A percentile compares a stretch with the other conserved stretches of the same genome.
These are phyloP conservation scores for Basipetospora chlamydospora DNA, from an alignment of 2,329 filamentous ascomycete species.

Conservation along the genomic window DNA sequence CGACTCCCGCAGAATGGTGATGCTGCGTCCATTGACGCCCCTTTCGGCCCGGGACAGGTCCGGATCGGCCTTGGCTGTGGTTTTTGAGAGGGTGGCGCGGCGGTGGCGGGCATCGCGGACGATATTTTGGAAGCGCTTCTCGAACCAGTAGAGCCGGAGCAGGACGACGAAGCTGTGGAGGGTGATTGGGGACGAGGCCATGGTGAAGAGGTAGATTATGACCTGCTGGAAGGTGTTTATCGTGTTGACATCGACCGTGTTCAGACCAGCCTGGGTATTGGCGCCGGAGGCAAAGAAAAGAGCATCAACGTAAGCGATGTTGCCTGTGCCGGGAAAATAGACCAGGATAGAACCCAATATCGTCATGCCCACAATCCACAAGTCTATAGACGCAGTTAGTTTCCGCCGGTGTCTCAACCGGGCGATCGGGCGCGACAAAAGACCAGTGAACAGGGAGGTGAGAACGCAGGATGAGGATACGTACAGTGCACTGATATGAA, in stretches of 20 bases:
- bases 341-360: constrained; percentile 66
- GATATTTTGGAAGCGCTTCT: constrained; percentile 82
- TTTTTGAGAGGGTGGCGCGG: constrained; percentile 48
- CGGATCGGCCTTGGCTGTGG: constrained; percentile 29
- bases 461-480: too few relatives aligned
- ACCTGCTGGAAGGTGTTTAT: constrained; percentile 61
- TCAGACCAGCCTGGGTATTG: constrained; percentile 85
- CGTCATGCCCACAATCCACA: constrained; percentile 63
- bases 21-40: constrained; percentile 51
- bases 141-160: constrained; percentile 91
- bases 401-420: constrained; percentile 3
- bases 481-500: constrained; percentile 71
- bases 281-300: constrained; percentile 77
- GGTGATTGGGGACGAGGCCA: constrained; percentile 69
- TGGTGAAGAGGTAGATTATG: constrained; percentile 54
- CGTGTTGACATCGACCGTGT: constrained; percentile 57
- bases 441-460: too few relatives aligned
- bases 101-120: constrained; percentile 56
- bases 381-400: constrained; percentile 33
- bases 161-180: constrained; percentile 82
- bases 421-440: too few relatives aligned
- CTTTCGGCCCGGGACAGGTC: constrained; percentile 37
- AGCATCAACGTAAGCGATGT: constrained; percentile 68
- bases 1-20: constrained; percentile 48
- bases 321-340: constrained; percentile 42